Evolutionary conservation across 352 stramenopile species (phyloP), one percentile per base, ranked within the genome.

Genomic region (Globisporangium radiosum): DNA sequence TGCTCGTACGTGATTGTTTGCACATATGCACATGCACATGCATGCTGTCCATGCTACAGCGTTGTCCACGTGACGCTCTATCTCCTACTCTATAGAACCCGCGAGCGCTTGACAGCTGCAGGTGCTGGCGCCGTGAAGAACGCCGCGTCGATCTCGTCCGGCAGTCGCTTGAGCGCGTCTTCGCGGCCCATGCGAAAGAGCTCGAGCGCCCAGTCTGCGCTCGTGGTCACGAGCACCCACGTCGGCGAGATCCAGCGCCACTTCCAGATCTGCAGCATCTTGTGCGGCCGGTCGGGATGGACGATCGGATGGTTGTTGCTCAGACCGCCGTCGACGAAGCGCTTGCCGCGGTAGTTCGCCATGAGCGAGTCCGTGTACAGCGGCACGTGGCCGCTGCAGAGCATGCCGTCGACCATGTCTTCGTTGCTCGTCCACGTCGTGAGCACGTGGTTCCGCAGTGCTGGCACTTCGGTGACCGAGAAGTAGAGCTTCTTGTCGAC

Each of bases 181-280:
- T 87, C 69, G 56, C 81, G 81, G 14, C 81, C 81, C 81, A 88
- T 90, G 56, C 85, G 70, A 58, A 92, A 92, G 47, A 90, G 62
- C 54, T 88, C 65, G 47, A 78, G 71, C 4, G 81, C 84, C 84
- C 84, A 90, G 60, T 87, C 81, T 5, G 76, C 72, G 60, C 83
- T 80, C 2, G 81, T 93, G 17, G 77, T 90, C 54, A 93, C 76
- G 36, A 91, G 73, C 14, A 93, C 43, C 81, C 81, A 93, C 44
- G 81, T 78, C 13, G 83, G 83, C 43, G 67, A 72, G 68, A 93
- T 78, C 75, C 81, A 87, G 54, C 83, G 79, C 83, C 83, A 91
- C 53, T 90, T 87, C 73, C 79, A 86, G 70, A 93, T 87, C 66
- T 93, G 81, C 55, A 93, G 86, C 57, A 91, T 79, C 58, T 89